These are phyloP conservation scores for Ceratocystis huliohia DNA, from an alignment of 2,329 filamentous ascomycete species.

Conservation along the genomic window DNA sequence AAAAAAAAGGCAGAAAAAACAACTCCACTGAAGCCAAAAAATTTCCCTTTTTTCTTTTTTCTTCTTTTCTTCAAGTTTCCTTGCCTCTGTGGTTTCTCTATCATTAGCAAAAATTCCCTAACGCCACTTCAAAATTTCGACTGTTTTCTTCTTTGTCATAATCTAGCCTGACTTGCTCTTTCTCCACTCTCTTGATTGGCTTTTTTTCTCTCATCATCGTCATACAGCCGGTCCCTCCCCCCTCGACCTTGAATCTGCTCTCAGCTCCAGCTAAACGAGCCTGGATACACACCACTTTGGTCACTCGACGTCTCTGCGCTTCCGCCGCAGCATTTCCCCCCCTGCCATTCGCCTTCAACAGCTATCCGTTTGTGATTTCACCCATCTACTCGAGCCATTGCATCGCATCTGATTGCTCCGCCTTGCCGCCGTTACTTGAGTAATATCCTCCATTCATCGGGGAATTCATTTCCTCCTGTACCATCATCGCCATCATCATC, in stretches of 20 bases:
- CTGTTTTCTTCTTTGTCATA: not conserved
- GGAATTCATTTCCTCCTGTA: slow-evolving; percentile 4
- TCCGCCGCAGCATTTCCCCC: too few relatives aligned
- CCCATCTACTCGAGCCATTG: not conserved
- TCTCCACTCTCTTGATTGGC: not conserved
- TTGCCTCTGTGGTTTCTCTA: not conserved
- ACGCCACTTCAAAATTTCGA: not conserved
- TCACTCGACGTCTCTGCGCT: too few relatives aligned
- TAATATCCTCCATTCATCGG: not conserved
- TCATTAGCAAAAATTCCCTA: not conserved
- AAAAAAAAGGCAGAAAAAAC: slow-evolving; percentile 2
- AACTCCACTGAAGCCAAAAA: slow-evolving; percentile 16
- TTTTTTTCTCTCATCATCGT: not conserved
- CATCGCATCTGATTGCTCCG: not conserved
- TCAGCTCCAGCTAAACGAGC: not conserved
- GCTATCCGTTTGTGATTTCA: not conserved
- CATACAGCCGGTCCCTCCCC: not conserved
- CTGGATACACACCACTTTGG: not conserved
- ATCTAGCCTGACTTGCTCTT: not conserved
- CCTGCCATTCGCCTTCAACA: not conserved
- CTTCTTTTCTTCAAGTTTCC: not conserved
- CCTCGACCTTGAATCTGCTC: not conserved
- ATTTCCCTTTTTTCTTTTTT: slow-evolving; percentile 10
- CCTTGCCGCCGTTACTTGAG: not conserved
- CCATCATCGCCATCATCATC: not conserved